phyloP scores from a whole-genome alignment of 2,329 filamentous ascomycete genomes.

The Westerdykella sp. region DNA sequence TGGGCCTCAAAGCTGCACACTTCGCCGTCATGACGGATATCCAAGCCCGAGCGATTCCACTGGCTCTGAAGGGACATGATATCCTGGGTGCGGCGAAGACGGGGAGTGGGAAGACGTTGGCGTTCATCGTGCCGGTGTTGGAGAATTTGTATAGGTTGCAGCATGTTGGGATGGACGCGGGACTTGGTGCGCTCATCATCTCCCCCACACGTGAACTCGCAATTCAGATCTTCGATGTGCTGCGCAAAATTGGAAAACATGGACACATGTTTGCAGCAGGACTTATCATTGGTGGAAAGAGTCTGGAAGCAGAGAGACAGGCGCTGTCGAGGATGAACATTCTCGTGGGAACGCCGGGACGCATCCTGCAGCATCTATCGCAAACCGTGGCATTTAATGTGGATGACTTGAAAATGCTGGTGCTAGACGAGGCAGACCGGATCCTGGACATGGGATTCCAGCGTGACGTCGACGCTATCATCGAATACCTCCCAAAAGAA shows the following conservation, averaged over 20 bases:
- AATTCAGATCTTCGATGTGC: constrained; percentile 92
- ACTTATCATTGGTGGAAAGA: constrained; percentile 89
- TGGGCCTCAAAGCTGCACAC: constrained; percentile 77
- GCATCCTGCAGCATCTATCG: constrained; percentile 92
- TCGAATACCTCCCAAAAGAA: constrained; percentile 80
- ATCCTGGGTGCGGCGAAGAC: constrained; percentile 94
- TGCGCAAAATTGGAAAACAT: constrained; percentile 81
- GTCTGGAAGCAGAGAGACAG: constrained; percentile 77
- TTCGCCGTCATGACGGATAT: constrained; percentile 89
- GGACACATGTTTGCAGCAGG: constrained; percentile 85
- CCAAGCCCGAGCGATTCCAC: constrained; percentile 80
- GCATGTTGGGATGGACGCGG: constrained; percentile 82
- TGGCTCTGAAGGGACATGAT: constrained; percentile 78
- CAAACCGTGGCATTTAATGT: constrained; percentile 87
- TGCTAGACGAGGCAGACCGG: constrained; percentile 91
- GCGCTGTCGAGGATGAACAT: constrained; percentile 91
- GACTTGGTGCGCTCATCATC: constrained; percentile 84
- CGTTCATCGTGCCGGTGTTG: constrained; percentile 84
- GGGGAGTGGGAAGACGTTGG: constrained; percentile 89
- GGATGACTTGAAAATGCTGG: constrained; percentile 84
- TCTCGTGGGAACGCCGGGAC: constrained; percentile 86
- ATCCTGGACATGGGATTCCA: constrained; percentile 99
- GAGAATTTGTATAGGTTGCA: constrained; percentile 85
- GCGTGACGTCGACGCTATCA: constrained; percentile 78
- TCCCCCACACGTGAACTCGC: constrained; percentile 92